Percentiles rank a stretch among this genome's conserved stretches.
Evolutionary conservation across 2,329 filamentous ascomycete genomes (phyloP).

Genomic region (Penicillium vulpinum): DNA sequence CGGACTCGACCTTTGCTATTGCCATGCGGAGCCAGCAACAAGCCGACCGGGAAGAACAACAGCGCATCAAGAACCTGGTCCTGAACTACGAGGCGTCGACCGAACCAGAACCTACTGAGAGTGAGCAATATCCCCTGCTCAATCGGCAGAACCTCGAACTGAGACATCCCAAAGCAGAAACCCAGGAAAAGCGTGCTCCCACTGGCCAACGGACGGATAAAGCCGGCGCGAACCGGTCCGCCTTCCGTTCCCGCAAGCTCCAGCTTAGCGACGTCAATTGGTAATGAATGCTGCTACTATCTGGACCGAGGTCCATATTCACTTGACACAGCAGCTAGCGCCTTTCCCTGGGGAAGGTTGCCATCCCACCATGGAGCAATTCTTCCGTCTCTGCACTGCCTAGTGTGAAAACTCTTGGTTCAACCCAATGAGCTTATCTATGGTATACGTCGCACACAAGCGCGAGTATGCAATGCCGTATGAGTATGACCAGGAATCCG

Average conservation of each 20-base stretch:
- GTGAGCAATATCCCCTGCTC: slow-evolving; percentile 55
- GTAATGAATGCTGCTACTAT: slow-evolving; percentile 56
- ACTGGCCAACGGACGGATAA: slow-evolving; percentile 54
- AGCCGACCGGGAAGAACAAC: slow-evolving; percentile 92
- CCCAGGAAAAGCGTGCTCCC: slow-evolving; percentile 45
- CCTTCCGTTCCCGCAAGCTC: slow-evolving; percentile 83
- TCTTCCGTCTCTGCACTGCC: not conserved
- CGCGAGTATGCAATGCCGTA: not conserved
- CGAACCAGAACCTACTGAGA: slow-evolving; percentile 72
- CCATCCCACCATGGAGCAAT: not conserved
- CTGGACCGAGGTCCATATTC: slow-evolving; percentile 7
- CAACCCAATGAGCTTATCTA: not conserved
- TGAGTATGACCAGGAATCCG: not conserved
- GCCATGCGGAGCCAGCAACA: slow-evolving; percentile 96
- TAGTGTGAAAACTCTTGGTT: not conserved
- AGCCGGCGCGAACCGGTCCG: slow-evolving; percentile 64
- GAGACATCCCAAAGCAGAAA: slow-evolving; percentile 17
- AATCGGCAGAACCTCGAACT: slow-evolving; percentile 28
- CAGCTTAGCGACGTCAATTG: slow-evolving; percentile 97
- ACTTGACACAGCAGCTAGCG: slow-evolving; percentile 4
- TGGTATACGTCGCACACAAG: not conserved
- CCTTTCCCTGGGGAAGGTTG: not conserved
- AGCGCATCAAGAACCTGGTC: slow-evolving; percentile 96
- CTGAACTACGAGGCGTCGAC: slow-evolving; percentile 94
- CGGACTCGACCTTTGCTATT: slow-evolving; percentile 90